phyloP scores from a whole-genome alignment of 257 asterid genomes.

The Rubia yunnanensis region DNA sequence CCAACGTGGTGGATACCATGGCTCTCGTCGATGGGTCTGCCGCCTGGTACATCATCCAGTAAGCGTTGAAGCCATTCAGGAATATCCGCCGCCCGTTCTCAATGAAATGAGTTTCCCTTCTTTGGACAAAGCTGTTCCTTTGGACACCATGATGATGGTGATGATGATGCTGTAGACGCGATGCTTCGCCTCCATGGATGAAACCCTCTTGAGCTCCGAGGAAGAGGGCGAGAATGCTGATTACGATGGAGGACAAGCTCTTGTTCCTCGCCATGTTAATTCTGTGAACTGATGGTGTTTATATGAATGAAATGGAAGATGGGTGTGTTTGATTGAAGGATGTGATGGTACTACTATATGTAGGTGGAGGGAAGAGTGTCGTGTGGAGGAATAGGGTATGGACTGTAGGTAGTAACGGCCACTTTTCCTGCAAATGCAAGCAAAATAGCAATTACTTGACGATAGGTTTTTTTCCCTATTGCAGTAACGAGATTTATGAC shows the following conservation, averaged over 20 bases:
- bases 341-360: not conserved
- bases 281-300: not conserved
- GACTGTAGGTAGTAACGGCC: not conserved
- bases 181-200: not conserved
- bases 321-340: not conserved
- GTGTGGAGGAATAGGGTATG: not conserved
- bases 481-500: not conserved
- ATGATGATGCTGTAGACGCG: not conserved
- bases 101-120: conserved; percentile 18
- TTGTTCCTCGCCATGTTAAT: not conserved
- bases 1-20: conserved; percentile 16
- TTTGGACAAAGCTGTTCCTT: conserved; percentile 9
- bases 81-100: conserved; percentile 12
- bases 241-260: not conserved
- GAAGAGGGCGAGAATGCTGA: not conserved
- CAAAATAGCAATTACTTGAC: not conserved
- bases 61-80: conserved; percentile 28
- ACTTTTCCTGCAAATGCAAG: not conserved
- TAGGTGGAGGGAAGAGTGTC: not conserved
- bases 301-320: not conserved
- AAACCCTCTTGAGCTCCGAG: not conserved
- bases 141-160: too few species aligned
- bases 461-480: too few species aligned
- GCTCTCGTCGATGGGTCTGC: conserved; percentile 17
- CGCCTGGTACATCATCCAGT: conserved; percentile 32